These are phyloP conservation scores for Sergeia podlipaevii DNA, from an alignment of 208 protist species.

Conservation along the genomic window DNA sequence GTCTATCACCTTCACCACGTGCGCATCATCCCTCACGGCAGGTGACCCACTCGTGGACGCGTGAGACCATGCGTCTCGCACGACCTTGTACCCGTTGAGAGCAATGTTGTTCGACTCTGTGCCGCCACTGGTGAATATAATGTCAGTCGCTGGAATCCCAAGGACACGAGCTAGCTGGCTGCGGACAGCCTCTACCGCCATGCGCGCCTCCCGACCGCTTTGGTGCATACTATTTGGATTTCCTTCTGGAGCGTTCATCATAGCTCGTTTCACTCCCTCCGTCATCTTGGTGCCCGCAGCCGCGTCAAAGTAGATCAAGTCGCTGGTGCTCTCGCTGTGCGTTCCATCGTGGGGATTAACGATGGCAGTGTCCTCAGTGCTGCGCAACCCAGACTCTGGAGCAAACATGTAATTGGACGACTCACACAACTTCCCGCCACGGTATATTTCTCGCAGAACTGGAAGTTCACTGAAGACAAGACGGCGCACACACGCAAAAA, in stretches of 20 bases:
- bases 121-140: constrained; percentile 79
- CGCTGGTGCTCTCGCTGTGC: constrained; percentile 13
- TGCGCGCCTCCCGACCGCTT: constrained; percentile 64
- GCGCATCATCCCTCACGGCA: constrained; percentile 13
- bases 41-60: constrained; percentile 31
- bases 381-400: constrained; percentile 33
- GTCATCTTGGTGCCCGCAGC: constrained; percentile 63
- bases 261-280: constrained; percentile 35
- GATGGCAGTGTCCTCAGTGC: constrained; percentile 3
- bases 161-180: constrained; percentile 39
- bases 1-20: constrained; percentile 52
- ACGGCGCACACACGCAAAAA: constrained; percentile 47
- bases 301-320: constrained; percentile 68
- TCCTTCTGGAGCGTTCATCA: constrained; percentile 57
- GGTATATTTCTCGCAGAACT: constrained; percentile 55
- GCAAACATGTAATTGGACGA: constrained; percentile 34
- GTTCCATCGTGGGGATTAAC: not conserved
- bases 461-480: constrained; percentile 50
- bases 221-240: constrained; percentile 79
- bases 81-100: constrained; percentile 68
- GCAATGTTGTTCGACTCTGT: constrained; percentile 85
- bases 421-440: constrained; percentile 36
- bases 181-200: constrained; percentile 70
- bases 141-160: constrained; percentile 53
- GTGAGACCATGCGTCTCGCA: constrained; percentile 69